Percentiles rank a stretch among this genome's conserved stretches.
Evolutionary conservation across 345 rosid genomes (phyloP).

Genomic region (Streptanthus diversifolius): DNA sequence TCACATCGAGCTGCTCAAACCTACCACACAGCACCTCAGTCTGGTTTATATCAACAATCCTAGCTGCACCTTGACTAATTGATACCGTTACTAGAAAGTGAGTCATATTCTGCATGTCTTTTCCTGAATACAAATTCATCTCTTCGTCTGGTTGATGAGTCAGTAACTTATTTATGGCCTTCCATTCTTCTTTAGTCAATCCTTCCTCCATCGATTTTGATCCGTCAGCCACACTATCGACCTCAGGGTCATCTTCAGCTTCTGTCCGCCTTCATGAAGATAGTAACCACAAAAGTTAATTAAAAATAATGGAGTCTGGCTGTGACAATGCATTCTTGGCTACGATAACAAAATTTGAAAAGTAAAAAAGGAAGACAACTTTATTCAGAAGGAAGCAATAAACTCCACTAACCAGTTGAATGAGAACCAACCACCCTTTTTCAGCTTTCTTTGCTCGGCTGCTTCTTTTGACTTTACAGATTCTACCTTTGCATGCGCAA

Average conservation of each 20-base stretch:
- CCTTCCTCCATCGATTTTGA: slow-evolving; percentile 54
- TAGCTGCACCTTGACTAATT: slow-evolving; percentile 78
- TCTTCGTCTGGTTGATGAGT: slow-evolving; percentile 92
- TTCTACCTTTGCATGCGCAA: slow-evolving; percentile 99
- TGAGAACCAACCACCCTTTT: slow-evolving; percentile 88
- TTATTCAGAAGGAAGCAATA: slow-evolving; percentile 7
- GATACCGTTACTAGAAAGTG: slow-evolving; percentile 73
- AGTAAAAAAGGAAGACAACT: slow-evolving; percentile 12
- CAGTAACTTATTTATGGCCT: slow-evolving; percentile 78
- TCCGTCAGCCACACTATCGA: slow-evolving; percentile 44
- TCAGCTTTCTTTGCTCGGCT: slow-evolving; percentile 74
- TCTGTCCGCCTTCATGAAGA: slow-evolving; percentile 51
- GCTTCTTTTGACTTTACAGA: slow-evolving; percentile 88
- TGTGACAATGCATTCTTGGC: slow-evolving; percentile 4
- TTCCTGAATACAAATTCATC: slow-evolving; percentile 50
- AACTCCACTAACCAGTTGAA: slow-evolving; percentile 61
- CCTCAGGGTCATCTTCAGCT: slow-evolving; percentile 52
- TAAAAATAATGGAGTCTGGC: not conserved
- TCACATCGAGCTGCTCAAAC: slow-evolving; percentile 86
- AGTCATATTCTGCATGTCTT: slow-evolving; percentile 84
- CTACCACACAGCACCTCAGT: slow-evolving; percentile 83
- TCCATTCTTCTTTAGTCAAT: slow-evolving; percentile 95
- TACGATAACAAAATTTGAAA: not conserved
- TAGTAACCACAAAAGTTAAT: slow-evolving; percentile 21
- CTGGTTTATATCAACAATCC: slow-evolving; percentile 63